These are phyloP conservation scores for Eutypa lata DNA, from an alignment of 2,329 filamentous ascomycete genomes.

Conservation along the genomic window DNA sequence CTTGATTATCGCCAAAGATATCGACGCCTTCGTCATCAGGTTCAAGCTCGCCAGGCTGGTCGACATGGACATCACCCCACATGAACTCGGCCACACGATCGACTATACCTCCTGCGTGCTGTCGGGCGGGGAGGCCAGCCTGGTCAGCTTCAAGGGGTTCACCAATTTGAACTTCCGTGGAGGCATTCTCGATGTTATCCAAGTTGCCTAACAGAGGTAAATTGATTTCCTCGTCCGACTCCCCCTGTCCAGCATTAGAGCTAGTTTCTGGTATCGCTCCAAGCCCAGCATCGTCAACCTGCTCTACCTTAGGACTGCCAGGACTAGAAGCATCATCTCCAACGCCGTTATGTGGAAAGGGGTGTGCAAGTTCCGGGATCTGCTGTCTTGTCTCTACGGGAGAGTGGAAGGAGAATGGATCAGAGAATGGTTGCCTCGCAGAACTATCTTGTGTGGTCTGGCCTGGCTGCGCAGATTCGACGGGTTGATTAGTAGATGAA, in stretches of 20 bases:
- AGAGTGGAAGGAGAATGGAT: background rate
- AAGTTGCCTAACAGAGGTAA: background rate
- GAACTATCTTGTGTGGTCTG: background rate
- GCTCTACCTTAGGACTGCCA: background rate
- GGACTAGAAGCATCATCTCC: background rate
- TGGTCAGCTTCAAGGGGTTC: conserved; percentile 5
- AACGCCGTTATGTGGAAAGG: background rate
- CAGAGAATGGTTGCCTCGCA: background rate
- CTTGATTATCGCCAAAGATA: conserved; percentile 48
- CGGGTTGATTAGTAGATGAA: conserved; percentile 2
- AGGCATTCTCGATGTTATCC: conserved; percentile 1
- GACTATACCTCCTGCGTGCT: conserved; percentile 36
- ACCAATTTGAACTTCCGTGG: conserved; percentile 2
- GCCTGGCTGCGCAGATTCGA: conserved; percentile 4
- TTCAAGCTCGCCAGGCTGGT: conserved; percentile 34
- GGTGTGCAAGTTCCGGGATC: background rate
- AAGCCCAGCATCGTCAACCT: background rate
- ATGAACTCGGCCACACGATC: conserved; percentile 55
- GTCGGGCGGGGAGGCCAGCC: conserved; percentile 5
- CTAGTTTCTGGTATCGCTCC: background rate
- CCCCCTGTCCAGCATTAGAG: background rate
- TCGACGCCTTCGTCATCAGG: conserved; percentile 54
- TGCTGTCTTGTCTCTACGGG: background rate
- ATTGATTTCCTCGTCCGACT: background rate
- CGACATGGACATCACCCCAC: conserved; percentile 54